Conservation (phyloP, 2,329 filamentous ascomycete genomes). For the Fusarium sp. region DNA sequence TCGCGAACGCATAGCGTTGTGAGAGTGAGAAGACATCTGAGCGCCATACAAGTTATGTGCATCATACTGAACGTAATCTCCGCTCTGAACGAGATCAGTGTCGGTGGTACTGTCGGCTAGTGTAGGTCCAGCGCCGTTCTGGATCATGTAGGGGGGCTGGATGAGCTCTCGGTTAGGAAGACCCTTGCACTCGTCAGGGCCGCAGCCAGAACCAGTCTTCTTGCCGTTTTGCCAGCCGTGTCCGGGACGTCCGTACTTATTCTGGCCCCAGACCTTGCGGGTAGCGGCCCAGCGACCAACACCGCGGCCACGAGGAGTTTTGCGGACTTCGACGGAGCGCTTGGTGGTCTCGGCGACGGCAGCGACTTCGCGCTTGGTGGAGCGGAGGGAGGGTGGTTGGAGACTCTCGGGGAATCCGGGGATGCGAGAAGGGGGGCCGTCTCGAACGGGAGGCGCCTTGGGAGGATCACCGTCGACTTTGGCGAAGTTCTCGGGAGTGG, state of each 20-base stretch:
- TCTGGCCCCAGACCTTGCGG: conserved; percentile 24
- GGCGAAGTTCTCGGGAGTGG: conserved; percentile 46
- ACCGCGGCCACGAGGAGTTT: background rate
- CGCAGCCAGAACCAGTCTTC: conserved; percentile 37
- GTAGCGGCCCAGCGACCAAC: conserved; percentile 23
- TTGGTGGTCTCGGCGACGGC: background rate
- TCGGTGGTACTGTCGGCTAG: conserved; percentile 36
- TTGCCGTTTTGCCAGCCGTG: conserved; percentile 33
- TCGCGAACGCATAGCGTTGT: conserved; percentile 71
- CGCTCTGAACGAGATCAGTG: conserved; percentile 37
- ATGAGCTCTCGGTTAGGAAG: conserved; percentile 39
- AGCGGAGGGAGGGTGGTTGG: conserved; percentile 25
- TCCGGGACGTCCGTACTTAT: conserved; percentile 3
- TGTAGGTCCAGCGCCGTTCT: conserved; percentile 39
- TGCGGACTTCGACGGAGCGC: background rate
- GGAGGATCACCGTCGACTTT: conserved; percentile 62
- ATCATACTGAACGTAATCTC: conserved; percentile 54
- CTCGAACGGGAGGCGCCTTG: conserved; percentile 67
- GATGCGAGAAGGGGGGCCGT: conserved; percentile 36
- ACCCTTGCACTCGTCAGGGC: conserved; percentile 34
- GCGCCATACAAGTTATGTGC: conserved; percentile 81
- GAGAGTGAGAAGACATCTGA: conserved; percentile 76
- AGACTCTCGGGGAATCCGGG: conserved; percentile 39
- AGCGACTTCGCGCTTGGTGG: background rate
- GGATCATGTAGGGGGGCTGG: conserved; percentile 39